A percentile compares a stretch with the other conserved stretches of the same genome.
phyloP scores from a whole-genome alignment of 805 yeast genomes.

The Schizosaccharomyces osmophilus region DNA sequence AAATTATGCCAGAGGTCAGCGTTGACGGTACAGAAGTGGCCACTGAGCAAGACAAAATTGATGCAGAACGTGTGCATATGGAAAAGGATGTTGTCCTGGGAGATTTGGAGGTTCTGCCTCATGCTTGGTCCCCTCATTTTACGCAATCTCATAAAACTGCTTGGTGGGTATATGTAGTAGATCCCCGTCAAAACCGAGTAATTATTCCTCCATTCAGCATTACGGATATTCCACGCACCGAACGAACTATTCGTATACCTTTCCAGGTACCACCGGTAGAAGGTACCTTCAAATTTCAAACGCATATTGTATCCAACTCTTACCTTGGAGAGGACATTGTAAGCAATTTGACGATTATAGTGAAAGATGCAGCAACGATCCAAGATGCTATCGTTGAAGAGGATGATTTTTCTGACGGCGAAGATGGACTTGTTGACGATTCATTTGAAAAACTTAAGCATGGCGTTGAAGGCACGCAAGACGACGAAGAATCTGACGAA shows the following conservation, averaged over 20 bases:
- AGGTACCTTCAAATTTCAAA: conserved; percentile 45
- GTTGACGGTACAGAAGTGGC: not conserved
- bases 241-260: not conserved
- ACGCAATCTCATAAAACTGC: conserved; percentile 27
- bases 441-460: conserved; percentile 41
- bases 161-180: conserved; percentile 47
- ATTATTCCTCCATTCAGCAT: not conserved
- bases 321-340: conserved; percentile 68
- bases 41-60: not conserved
- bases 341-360: conserved; percentile 45
- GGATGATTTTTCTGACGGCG: conserved; percentile 19
- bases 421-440: conserved; percentile 15
- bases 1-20: not conserved
- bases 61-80: not conserved
- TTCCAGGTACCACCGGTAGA: conserved; percentile 13
- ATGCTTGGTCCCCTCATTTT: conserved; percentile 49
- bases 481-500: not conserved
- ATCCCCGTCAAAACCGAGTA: conserved; percentile 19
- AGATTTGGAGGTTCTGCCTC: conserved; percentile 23
- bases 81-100: conserved; percentile 12
- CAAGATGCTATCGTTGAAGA: conserved; percentile 6
- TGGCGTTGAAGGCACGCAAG: conserved; percentile 10
- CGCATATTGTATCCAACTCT: conserved; percentile 43
- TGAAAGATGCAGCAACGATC: conserved; percentile 26
- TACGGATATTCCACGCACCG: not conserved